phyloP scores from a whole-genome alignment of 352 stramenopile species.

The Phytophthora pini region DNA sequence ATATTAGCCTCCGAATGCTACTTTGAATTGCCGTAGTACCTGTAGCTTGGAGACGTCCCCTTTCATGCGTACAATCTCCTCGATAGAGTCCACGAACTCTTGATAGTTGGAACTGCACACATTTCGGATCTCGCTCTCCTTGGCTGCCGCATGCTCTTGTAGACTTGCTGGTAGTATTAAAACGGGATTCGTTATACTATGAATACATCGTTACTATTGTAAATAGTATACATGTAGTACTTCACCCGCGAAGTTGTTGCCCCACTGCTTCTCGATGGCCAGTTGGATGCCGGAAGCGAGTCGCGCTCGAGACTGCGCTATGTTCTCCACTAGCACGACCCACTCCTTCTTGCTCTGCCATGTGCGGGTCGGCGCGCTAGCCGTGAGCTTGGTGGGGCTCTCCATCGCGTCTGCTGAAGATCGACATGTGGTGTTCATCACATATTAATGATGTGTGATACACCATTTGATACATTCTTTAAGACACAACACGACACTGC shows the following conservation, averaged over 20 bases:
- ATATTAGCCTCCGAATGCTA: constrained; percentile 1
- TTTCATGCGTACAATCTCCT: constrained; percentile 87
- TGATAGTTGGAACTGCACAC: constrained; percentile 83
- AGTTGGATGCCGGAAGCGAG: constrained; percentile 78
- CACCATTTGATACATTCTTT: too few relatives aligned
- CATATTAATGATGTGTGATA: too few relatives aligned
- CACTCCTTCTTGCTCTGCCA: constrained; percentile 81
- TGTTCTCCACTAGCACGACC: constrained; percentile 83
- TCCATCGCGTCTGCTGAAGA: constrained; percentile 35
- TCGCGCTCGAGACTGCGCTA: constrained; percentile 74
- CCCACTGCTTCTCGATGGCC: constrained; percentile 84
- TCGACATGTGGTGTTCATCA: neutral
- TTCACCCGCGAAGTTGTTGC: constrained; percentile 73
- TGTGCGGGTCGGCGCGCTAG: constrained; percentile 13
- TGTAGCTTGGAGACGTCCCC: constrained; percentile 71
- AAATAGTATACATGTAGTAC: too few relatives aligned
- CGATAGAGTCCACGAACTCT: constrained; percentile 84
- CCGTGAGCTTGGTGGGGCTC: neutral
- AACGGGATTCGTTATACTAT: too few relatives aligned
- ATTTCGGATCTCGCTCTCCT: constrained; percentile 78
- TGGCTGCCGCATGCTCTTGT: constrained; percentile 59
- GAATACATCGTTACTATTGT: too few relatives aligned
- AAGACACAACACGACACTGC: too few relatives aligned
- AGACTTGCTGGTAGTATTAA: constrained; percentile 51
- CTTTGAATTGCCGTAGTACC: constrained; percentile 23